A percentile compares a stretch with the other conserved stretches of the same genome.
phyloP scores from a whole-genome alignment of 768 basidiomycete genomes.

The Lactarius evosmus region DNA sequence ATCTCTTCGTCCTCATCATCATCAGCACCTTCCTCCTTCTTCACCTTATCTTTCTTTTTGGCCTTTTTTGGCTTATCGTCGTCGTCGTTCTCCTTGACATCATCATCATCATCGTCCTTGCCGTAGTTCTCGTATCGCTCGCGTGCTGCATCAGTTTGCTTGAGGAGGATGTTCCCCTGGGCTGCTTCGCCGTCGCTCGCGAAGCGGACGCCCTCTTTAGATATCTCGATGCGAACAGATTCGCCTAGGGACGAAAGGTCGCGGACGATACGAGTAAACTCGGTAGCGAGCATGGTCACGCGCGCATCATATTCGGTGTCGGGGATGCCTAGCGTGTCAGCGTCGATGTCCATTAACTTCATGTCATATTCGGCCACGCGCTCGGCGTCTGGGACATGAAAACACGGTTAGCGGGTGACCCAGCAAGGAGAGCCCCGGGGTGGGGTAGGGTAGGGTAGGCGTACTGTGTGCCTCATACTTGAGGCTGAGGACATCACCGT shows the following conservation, averaged over 20 bases:
- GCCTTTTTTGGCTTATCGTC: slow-evolving; percentile 45
- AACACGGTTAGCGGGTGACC: slow-evolving; percentile 8
- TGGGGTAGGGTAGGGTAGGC: slow-evolving; percentile 35
- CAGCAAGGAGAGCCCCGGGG: neutral
- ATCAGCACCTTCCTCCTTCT: slow-evolving; percentile 39
- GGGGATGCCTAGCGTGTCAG: slow-evolving; percentile 91
- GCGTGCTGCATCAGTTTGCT: slow-evolving; percentile 53
- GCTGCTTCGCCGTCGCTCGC: slow-evolving; percentile 92
- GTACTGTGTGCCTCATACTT: slow-evolving; percentile 87
- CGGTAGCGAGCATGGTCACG: slow-evolving; percentile 78
- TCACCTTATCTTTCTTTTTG: slow-evolving; percentile 53
- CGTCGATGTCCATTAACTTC: slow-evolving; percentile 99
- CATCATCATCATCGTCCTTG: slow-evolving; percentile 28
- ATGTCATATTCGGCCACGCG: slow-evolving; percentile 97
- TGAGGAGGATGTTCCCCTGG: slow-evolving; percentile 81
- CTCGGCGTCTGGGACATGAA: slow-evolving; percentile 61
- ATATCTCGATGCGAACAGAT: slow-evolving; percentile 91
- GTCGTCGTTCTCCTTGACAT: slow-evolving; percentile 41
- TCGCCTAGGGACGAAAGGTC: slow-evolving; percentile 91
- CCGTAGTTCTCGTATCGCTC: slow-evolving; percentile 28
- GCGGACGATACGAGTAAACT: slow-evolving; percentile 90
- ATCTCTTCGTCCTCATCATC: slow-evolving; percentile 40
- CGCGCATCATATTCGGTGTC: slow-evolving; percentile 97
- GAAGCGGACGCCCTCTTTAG: slow-evolving; percentile 94
- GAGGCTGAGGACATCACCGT: slow-evolving; percentile 83